Evolutionary conservation across 1,139 yeast genomes (phyloP).

Genomic region (Lodderomyces metapsilosis): DNA sequence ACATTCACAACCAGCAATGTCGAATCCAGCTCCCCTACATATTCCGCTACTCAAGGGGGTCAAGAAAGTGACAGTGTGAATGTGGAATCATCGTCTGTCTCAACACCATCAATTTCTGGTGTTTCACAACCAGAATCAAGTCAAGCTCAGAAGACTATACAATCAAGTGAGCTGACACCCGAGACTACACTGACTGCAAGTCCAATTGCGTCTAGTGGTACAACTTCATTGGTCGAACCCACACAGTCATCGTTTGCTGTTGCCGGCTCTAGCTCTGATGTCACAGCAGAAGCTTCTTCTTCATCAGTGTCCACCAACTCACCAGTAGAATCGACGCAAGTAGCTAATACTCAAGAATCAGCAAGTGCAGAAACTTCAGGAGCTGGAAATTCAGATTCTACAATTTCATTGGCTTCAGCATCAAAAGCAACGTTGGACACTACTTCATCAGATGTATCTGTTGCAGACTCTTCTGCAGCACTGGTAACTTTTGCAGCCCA

Average conservation of each 20-base stretch:
- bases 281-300: not conserved
- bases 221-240: slow-evolving; percentile 8
- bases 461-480: slow-evolving; percentile 5
- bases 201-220: slow-evolving; percentile 1
- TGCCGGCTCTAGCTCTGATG: not conserved
- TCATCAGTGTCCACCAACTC: slow-evolving; percentile 1
- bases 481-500: slow-evolving; percentile 5
- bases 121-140: not conserved
- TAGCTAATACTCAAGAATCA: not conserved
- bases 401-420: slow-evolving; percentile 2
- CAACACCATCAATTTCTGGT: slow-evolving; percentile 3
- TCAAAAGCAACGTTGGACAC: slow-evolving; percentile 5
- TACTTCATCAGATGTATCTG: not conserved
- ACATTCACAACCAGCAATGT: not conserved
- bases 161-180: slow-evolving; percentile 1
- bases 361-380: not conserved
- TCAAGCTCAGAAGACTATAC: not conserved
- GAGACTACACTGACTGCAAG: not conserved
- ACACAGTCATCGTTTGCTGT: slow-evolving; percentile 5
- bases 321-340: not conserved
- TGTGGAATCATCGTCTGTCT: slow-evolving; percentile 1
- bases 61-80: not conserved
- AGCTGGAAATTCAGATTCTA: not conserved
- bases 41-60: slow-evolving; percentile 1
- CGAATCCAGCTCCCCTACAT: not conserved